Evolutionary conservation across 176 grass and related monocot species (phyloP).

Genomic region (Oryza brachyantha): DNA sequence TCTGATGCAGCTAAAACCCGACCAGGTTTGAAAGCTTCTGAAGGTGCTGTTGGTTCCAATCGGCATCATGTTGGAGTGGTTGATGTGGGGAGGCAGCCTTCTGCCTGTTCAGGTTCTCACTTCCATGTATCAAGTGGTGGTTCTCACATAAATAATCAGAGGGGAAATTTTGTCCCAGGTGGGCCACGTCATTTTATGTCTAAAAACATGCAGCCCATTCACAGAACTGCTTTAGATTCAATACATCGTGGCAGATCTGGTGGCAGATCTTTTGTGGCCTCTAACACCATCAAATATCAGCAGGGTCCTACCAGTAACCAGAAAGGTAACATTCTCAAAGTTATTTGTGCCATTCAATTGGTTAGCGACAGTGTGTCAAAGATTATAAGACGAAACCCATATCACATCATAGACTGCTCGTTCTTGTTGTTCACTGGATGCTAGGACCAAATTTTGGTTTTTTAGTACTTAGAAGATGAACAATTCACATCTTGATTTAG

Average conservation of each 20-base stretch:
- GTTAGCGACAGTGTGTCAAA: background rate
- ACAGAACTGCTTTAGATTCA: constrained; percentile 37
- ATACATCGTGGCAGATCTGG: constrained; percentile 38
- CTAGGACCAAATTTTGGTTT: background rate
- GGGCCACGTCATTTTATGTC: constrained; percentile 38
- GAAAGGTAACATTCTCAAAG: constrained; percentile 57
- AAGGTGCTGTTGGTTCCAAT: constrained; percentile 45
- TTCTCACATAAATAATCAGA: constrained; percentile 33
- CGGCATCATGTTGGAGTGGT: constrained; percentile 39
- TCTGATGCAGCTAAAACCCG: constrained; percentile 44
- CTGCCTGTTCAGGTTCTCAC: constrained; percentile 28
- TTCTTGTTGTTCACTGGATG: background rate
- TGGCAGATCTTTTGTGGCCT: constrained; percentile 40
- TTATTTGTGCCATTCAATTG: background rate
- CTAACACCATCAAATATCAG: constrained; percentile 42
- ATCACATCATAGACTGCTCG: background rate
- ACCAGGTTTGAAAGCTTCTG: constrained; percentile 31
- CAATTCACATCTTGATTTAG: background rate
- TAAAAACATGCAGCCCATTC: constrained; percentile 46
- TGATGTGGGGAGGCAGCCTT: constrained; percentile 35
- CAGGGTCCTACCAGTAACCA: constrained; percentile 41
- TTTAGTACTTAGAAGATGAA: background rate
- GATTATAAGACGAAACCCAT: no score
- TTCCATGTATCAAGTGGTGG: constrained; percentile 33
- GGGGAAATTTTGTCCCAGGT: constrained; percentile 35